Evolutionary conservation across 1,284 basidiomycete species (phyloP), one percentile per base, ranked within the genome.

Genomic region (Coniferiporia weirii): DNA sequence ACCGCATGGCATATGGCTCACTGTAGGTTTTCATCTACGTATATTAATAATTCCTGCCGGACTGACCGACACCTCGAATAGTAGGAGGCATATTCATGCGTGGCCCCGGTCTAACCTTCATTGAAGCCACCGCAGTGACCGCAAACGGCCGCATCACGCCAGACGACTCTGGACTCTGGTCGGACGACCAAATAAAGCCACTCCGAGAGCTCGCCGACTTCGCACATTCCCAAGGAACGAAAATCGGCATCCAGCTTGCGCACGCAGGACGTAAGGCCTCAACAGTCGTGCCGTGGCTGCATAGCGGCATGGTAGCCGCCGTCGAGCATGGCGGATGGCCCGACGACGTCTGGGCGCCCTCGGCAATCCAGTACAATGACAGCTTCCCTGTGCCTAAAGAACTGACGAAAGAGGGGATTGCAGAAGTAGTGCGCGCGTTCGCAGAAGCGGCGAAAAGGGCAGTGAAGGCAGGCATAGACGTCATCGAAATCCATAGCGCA

Each of bases 241-340:
- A 72, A 36, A 75, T 84, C 12, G 85, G 82, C 13, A 75, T 87
- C 56, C 85, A 87, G 67, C 75, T 87, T 44, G 80, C 79, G 0
- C 84, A 87, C 63, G 83, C 81, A 0, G 85, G 85, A 0, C 69
- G 85, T 45, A 87, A 87, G 68, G 81, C 82, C 0, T 78, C 75
- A 15, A 78, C 74, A 0, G 67, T 77, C 19, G 70, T 76, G 1
- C 77, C 79, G 1, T 83, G 79, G 79, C 71, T 79, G 8, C 13
- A 36, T 22, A n/a, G 43, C 34, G 32, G 51, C 48, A 32, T 43
- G 35, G 48, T 49, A 2, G 61, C 34, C 12, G 52, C 67, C 55
- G 71, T 70, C 55, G 72, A 67, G 61, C 71, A 66, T 36, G 72
- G 73, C 34, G 82, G 82, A 2, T 83, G 80, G 80, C 71, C 75